phyloP scores from a whole-genome alignment of 192 early-diverging fungal genomes.

The Pilaira anomala region DNA sequence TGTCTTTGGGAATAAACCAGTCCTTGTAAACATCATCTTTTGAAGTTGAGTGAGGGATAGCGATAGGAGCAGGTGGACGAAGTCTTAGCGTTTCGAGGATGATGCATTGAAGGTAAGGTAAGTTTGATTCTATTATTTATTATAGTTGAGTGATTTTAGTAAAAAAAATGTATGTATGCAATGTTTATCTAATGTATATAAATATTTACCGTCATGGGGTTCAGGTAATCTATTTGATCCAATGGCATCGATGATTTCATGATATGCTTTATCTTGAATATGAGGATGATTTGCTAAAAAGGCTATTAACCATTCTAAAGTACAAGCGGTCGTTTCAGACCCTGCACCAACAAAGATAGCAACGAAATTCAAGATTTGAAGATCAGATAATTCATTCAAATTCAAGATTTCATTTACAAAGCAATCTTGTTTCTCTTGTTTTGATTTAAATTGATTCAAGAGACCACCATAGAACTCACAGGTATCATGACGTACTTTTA shows the following conservation, averaged over 20 bases:
- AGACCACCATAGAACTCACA: conserved; percentile 32
- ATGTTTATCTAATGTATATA: not conserved
- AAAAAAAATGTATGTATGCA: not conserved
- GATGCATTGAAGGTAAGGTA: conserved; percentile 36
- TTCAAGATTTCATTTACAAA: conserved; percentile 31
- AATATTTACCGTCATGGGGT: conserved; percentile 25
- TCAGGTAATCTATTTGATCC: conserved; percentile 27
- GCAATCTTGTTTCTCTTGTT: conserved; percentile 14
- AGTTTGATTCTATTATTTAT: conserved; percentile 17
- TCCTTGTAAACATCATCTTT: conserved; percentile 36
- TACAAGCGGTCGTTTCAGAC: conserved; percentile 35
- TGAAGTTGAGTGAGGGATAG: conserved; percentile 35
- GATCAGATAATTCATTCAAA: conserved; percentile 6
- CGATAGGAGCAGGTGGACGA: conserved; percentile 29
- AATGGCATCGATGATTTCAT: conserved; percentile 27
- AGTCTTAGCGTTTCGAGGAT: conserved; percentile 35
- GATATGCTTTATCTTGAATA: conserved; percentile 30
- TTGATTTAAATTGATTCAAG: conserved; percentile 7
- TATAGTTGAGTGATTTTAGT: not conserved
- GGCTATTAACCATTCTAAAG: conserved; percentile 33
- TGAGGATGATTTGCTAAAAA: conserved; percentile 32
- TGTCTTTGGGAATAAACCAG: conserved; percentile 48
- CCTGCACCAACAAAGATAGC: conserved; percentile 35
- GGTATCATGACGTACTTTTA: not conserved
- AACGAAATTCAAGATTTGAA: conserved; percentile 23